Conservation (phyloP, 441 rosid genomes). For the Manihot esculenta region DNA sequence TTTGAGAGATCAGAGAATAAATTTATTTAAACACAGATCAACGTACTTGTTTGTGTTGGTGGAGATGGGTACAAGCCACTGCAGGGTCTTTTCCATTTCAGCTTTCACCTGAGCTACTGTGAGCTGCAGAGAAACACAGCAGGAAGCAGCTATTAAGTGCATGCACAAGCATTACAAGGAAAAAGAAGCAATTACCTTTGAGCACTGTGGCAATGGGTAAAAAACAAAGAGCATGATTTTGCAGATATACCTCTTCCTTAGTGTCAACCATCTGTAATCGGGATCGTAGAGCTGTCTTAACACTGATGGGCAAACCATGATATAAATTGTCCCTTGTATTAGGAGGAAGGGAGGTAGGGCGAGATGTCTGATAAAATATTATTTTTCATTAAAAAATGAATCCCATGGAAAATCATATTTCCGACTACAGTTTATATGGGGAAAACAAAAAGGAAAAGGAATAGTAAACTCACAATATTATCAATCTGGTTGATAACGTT, state of each 20-base stretch:
- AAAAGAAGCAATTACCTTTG: constrained; percentile 8
- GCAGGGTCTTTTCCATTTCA: constrained; percentile 83
- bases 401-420: background rate
- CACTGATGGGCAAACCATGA: constrained; percentile 62
- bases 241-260: constrained; percentile 64
- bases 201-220: constrained; percentile 1
- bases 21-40: background rate
- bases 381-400: constrained; percentile 9
- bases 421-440: constrained; percentile 3
- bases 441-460: background rate
- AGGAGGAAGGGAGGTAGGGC: constrained; percentile 76
- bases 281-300: constrained; percentile 70
- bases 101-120: constrained; percentile 61
- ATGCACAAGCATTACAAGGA: background rate
- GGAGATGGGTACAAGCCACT: constrained; percentile 83
- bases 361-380: constrained; percentile 53
- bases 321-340: constrained; percentile 77
- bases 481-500: constrained; percentile 84
- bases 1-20: background rate
- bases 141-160: constrained; percentile 4
- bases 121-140: constrained; percentile 50
- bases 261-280: constrained; percentile 43
- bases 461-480: constrained; percentile 57
- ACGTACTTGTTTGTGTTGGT: constrained; percentile 76
- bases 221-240: background rate